Percentiles rank a stretch among this genome's conserved stretches.
Conservation (phyloP, 306 rosid genomes). For the Erythrophleum fordii region DNA sequence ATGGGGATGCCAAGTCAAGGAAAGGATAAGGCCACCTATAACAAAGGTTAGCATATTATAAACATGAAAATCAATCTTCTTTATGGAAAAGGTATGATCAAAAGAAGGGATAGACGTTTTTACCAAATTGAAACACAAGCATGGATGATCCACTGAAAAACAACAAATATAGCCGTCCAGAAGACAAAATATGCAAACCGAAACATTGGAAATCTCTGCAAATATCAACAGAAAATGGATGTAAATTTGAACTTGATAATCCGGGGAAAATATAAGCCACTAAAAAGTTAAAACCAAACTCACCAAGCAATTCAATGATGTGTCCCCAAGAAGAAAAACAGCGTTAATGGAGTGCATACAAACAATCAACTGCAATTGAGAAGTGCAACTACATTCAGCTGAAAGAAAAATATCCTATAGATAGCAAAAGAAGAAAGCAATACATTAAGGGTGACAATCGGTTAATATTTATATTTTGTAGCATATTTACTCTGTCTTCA, state of each 20-base stretch:
- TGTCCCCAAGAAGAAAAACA: constrained; percentile 81
- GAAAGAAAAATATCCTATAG: neutral
- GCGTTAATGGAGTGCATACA: constrained; percentile 86
- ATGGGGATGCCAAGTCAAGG: constrained; percentile 74
- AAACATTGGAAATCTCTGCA: constrained; percentile 88
- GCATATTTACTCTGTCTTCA: neutral
- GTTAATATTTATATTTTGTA: neutral
- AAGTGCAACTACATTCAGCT: constrained; percentile 39
- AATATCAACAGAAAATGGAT: constrained; percentile 23
- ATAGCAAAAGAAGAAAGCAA: neutral
- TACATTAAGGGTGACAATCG: neutral
- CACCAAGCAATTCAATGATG: constrained; percentile 79
- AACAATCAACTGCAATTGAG: constrained; percentile 61
- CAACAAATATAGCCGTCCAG: constrained; percentile 73
- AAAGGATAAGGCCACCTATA: constrained; percentile 98
- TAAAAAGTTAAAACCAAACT: constrained; percentile 30
- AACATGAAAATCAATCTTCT: neutral
- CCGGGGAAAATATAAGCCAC: neutral
- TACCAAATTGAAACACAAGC: constrained; percentile 70
- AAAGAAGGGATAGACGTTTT: constrained; percentile 3
- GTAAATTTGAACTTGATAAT: constrained; percentile 23
- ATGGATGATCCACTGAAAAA: constrained; percentile 87
- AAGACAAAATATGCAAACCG: constrained; percentile 79
- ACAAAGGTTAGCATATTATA: constrained; percentile 17
- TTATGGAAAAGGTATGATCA: neutral